A percentile compares a stretch with the other conserved stretches of the same genome.
Evolutionary conservation across 441 rosid species (phyloP).

Genomic region (Populus hybrid): DNA sequence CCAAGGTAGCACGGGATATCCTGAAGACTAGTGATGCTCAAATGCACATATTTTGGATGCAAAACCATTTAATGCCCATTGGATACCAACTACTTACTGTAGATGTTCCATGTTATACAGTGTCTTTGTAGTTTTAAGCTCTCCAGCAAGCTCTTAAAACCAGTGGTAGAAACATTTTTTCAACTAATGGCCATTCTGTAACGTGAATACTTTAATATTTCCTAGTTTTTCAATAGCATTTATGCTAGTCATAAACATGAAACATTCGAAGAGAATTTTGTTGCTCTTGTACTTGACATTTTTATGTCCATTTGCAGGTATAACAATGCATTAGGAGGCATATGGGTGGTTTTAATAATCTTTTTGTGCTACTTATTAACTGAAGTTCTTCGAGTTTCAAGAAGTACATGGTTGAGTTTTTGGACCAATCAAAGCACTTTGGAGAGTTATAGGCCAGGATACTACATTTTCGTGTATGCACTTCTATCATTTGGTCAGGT

Average conservation of each 20-base stretch:
- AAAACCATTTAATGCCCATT: neutral
- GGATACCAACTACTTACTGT: neutral
- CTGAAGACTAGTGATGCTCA: neutral
- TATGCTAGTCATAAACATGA: too few species aligned
- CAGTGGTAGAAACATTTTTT: neutral
- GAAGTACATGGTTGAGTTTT: constrained; percentile 91
- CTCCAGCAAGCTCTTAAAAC: neutral
- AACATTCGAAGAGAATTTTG: neutral
- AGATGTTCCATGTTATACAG: neutral
- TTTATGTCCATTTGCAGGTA: constrained; percentile 52
- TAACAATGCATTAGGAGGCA: constrained; percentile 81
- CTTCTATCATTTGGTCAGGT: constrained; percentile 91
- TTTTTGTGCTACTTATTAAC: constrained; percentile 67
- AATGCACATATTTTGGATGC: neutral
- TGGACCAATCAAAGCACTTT: constrained; percentile 89
- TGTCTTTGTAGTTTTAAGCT: neutral
- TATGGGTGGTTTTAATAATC: constrained; percentile 70
- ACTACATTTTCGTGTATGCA: constrained; percentile 69
- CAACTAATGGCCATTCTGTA: neutral
- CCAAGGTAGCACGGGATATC: neutral
- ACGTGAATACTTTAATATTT: neutral
- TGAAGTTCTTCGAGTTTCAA: constrained; percentile 81
- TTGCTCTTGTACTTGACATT: neutral
- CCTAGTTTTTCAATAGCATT: neutral
- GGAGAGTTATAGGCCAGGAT: constrained; percentile 49